A percentile compares a stretch with the other conserved stretches of the same genome.
Conservation (phyloP, 2,329 filamentous ascomycete species). For the Myriosclerotinia curreyana region DNA sequence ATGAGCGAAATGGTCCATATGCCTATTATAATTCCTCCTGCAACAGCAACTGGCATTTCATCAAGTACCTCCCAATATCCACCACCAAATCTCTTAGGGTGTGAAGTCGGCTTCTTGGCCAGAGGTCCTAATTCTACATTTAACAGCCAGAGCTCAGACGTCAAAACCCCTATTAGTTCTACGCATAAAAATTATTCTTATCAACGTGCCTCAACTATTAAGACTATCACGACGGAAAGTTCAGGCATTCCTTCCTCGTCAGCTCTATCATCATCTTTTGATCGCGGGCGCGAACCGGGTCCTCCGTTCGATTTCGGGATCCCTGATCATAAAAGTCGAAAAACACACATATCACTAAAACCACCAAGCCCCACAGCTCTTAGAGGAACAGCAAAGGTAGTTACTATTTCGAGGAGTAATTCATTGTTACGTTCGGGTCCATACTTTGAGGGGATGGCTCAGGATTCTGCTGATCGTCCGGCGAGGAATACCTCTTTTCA, state of each 20-base stretch:
- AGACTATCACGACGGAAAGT: constrained; percentile 9
- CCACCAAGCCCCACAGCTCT: not conserved
- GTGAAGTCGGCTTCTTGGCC: constrained; percentile 1
- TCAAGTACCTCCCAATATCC: not conserved
- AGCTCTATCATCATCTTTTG: constrained; percentile 4
- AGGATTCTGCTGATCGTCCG: not conserved
- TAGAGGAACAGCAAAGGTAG: constrained; percentile 5
- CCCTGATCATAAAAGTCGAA: not conserved
- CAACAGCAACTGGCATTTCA: not conserved
- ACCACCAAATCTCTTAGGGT: not conserved
- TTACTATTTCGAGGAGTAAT: not conserved
- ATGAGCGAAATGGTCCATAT: not conserved
- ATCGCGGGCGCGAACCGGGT: not conserved
- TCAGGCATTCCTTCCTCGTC: constrained; percentile 13
- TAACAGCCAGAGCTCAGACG: not conserved
- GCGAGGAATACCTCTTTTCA: not conserved
- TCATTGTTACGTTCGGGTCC: not conserved
- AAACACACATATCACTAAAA: not conserved
- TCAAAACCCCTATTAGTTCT: not conserved
- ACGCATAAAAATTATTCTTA: not conserved
- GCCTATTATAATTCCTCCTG: not conserved
- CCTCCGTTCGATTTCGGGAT: not conserved
- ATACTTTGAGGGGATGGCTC: not conserved
- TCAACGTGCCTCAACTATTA: not conserved
- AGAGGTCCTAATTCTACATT: not conserved